These are phyloP conservation scores for Cnidoscolus chayamansa DNA, from an alignment of 441 rosid species.

Conservation along the genomic window DNA sequence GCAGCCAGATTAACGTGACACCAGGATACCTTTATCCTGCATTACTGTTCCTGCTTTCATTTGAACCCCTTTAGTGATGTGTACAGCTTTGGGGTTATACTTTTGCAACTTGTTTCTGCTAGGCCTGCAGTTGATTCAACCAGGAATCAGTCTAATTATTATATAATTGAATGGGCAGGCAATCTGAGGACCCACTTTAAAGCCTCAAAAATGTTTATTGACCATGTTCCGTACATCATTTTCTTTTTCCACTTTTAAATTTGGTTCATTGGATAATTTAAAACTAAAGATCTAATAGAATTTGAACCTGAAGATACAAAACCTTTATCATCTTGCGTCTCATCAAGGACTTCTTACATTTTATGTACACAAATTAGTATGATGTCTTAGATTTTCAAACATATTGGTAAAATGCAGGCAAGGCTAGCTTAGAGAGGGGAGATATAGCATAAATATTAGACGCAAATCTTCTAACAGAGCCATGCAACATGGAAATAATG, in stretches of 20 bases:
- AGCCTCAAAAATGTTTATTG: no score
- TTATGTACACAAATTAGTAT: no score
- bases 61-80: slow-evolving; percentile 54
- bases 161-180: slow-evolving; percentile 59
- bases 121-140: slow-evolving; percentile 42
- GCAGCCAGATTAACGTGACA: slow-evolving; percentile 61
- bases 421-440: slow-evolving; percentile 46
- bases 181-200: neutral
- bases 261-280: no score
- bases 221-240: no score
- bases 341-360: no score
- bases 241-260: no score
- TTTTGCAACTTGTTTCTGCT: slow-evolving; percentile 54
- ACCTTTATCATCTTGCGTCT: no score
- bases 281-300: no score
- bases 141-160: slow-evolving; percentile 31
- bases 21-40: slow-evolving; percentile 74
- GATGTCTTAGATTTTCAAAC: no score
- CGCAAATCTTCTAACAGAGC: slow-evolving; percentile 40
- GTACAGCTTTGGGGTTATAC: slow-evolving; percentile 64
- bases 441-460: slow-evolving; percentile 51
- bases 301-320: no score
- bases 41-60: slow-evolving; percentile 48
- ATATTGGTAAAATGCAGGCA: slow-evolving; percentile 32
- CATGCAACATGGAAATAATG: slow-evolving; percentile 52